A percentile compares a stretch with the other conserved stretches of the same genome.
Conservation (phyloP, 176 grass and related monocot genomes). For the Dactylis glomerata region DNA sequence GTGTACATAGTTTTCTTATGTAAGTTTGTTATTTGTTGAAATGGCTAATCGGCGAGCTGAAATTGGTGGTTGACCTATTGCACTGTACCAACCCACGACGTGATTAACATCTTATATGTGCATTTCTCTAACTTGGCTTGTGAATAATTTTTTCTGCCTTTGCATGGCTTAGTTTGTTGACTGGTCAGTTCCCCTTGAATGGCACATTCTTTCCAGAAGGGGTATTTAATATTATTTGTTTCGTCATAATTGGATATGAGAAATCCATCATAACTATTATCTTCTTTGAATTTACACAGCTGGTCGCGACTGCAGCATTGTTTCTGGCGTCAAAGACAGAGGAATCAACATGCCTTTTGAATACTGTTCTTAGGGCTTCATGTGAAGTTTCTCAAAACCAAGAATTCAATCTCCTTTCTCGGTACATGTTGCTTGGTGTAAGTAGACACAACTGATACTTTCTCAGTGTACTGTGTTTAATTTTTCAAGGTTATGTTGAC, state of each 20-base stretch:
- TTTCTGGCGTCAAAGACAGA: constrained; percentile 81
- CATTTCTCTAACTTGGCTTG: neutral
- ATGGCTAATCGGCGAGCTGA: neutral
- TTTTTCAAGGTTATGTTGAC: neutral
- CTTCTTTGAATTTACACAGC: constrained; percentile 40
- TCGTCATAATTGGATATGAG: neutral
- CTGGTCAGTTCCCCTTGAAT: constrained; percentile 13
- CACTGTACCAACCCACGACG: neutral
- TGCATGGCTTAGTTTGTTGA: neutral
- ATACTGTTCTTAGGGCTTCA: constrained; percentile 70
- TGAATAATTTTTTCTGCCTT: constrained; percentile 22
- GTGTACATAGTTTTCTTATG: neutral
- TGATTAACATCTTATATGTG: neutral
- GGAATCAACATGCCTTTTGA: constrained; percentile 72
- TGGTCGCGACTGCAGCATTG: constrained; percentile 79
- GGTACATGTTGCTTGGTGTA: constrained; percentile 57
- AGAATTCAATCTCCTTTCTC: constrained; percentile 57
- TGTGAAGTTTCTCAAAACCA: constrained; percentile 77
- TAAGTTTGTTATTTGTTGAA: neutral
- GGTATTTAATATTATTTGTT: neutral
- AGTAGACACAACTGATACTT: constrained; percentile 9
- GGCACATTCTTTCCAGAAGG: neutral
- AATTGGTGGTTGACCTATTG: neutral
- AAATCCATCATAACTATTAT: constrained; percentile 15
- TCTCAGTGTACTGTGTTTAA: neutral